These are phyloP conservation scores for Lathyrus tuberosus DNA, from an alignment of 306 rosid genomes.

Conservation along the genomic window DNA sequence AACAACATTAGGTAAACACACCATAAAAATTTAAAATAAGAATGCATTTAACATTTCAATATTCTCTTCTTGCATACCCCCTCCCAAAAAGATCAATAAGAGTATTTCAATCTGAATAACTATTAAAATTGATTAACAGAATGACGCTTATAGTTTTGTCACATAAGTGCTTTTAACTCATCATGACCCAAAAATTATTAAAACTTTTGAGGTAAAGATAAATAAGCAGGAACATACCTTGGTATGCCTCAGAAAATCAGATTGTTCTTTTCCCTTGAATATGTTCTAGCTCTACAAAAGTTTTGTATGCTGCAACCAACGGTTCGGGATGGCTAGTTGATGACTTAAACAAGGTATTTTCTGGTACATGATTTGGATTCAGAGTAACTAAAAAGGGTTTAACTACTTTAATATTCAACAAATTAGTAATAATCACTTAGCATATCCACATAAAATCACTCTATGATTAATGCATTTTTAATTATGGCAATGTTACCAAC, in stretches of 20 bases:
- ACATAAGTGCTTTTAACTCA: no score
- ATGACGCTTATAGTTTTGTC: no score
- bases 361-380: slow-evolving; percentile 70
- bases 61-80: neutral
- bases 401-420: slow-evolving; percentile 69
- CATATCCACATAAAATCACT: neutral
- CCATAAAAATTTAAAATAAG: neutral
- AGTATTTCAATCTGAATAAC: no score
- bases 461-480: no score
- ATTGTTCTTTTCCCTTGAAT: slow-evolving; percentile 89
- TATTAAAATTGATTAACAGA: no score
- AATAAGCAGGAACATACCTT: slow-evolving; percentile 53
- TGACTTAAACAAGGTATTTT: slow-evolving; percentile 70
- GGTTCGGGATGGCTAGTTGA: slow-evolving; percentile 80
- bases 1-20: neutral
- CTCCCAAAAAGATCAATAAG: slow-evolving; percentile 5
- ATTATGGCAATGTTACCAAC: slow-evolving; percentile 55
- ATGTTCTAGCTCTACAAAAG: slow-evolving; percentile 56
- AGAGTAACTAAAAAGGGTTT: slow-evolving; percentile 78
- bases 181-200: no score
- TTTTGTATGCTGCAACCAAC: slow-evolving; percentile 78
- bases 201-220: no score
- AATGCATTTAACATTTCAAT: neutral
- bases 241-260: slow-evolving; percentile 88
- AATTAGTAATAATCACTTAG: slow-evolving; percentile 3